Percentiles rank a stretch among this genome's conserved stretches.
Evolutionary conservation across 1,139 yeast species (phyloP).

Genomic region (Nakaseomyces uthaithaninus): DNA sequence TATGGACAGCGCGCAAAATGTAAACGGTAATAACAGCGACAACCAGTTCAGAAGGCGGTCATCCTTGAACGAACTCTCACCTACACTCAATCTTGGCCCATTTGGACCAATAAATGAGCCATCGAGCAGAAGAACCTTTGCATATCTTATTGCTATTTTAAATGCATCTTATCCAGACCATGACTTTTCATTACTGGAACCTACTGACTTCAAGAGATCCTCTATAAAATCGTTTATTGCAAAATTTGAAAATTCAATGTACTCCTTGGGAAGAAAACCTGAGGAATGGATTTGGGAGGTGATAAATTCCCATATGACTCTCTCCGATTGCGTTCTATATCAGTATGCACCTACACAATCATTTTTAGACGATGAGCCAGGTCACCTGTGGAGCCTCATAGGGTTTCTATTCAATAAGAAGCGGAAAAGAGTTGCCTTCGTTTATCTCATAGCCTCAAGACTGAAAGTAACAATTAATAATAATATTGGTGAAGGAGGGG

Average conservation of each 20-base stretch:
- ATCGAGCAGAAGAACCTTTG: slow-evolving; percentile 80
- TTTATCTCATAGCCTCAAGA: slow-evolving; percentile 47
- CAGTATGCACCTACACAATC: slow-evolving; percentile 72
- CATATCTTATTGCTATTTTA: slow-evolving; percentile 80
- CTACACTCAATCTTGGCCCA: slow-evolving; percentile 47
- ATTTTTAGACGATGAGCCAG: slow-evolving; percentile 52
- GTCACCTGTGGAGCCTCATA: slow-evolving; percentile 75
- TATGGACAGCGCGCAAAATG: slow-evolving; percentile 1
- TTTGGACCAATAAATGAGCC: slow-evolving; percentile 87
- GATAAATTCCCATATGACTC: slow-evolving; percentile 73
- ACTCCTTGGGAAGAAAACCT: slow-evolving; percentile 59
- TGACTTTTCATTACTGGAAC: slow-evolving; percentile 81
- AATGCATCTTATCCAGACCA: slow-evolving; percentile 95
- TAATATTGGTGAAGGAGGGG: slow-evolving; percentile 12
- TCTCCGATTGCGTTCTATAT: slow-evolving; percentile 68
- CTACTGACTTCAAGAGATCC: slow-evolving; percentile 63
- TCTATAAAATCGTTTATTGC: slow-evolving; percentile 50
- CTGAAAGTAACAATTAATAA: slow-evolving; percentile 16
- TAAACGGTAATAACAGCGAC: slow-evolving; percentile 2
- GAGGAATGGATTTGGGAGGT: slow-evolving; percentile 79
- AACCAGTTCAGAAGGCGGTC: slow-evolving; percentile 20
- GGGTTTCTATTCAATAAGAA: slow-evolving; percentile 91
- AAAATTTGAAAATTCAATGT: slow-evolving; percentile 69
- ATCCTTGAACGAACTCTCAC: slow-evolving; percentile 23
- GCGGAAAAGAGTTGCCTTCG: slow-evolving; percentile 81